Evolutionary conservation across 2,329 filamentous ascomycete species (phyloP), one percentile per base, ranked within the genome.

Genomic region (Diaporthe amygdali): DNA sequence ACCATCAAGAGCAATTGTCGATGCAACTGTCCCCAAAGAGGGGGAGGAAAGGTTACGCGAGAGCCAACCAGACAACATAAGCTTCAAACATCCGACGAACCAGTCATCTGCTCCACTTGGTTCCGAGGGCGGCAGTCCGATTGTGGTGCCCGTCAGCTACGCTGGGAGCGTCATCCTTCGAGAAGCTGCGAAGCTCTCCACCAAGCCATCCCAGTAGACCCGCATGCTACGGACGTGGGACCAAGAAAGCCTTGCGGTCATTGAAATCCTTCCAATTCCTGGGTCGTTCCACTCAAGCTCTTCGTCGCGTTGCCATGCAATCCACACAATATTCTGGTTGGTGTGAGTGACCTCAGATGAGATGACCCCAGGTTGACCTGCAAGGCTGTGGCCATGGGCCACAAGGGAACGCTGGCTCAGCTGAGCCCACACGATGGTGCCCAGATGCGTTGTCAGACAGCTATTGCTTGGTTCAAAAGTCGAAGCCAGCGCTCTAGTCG

Each of bases 361-460:
- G 27, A 47, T 30, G 59, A 25, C 41, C 59, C 20, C n/a, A 41
- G 20, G 25, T 34, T 15, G 56, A 63, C 22, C 20, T 46, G n/a
- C 41, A n/a, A 63, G 59, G 59, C 59, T 63, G 59, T 47, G 59
- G 25, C 34, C 59, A 63, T 63, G 59, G 27, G 15, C 59, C 41
- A 47, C 27, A 63, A 34, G n/a, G 27, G 27, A 20, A 22, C 10
- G 20, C 59, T 30, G 52, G 66, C 52, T 55, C 52, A 54, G 52
- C 39, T 59, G 52, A 51, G 41, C 49, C 52, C 22, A 30, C 32
- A 15, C 25, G 20, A 69, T 32, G 49, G 6, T 22, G 59, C 55
- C 56, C n/a, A 59, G 39, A 52, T 66, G 32, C 20, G 32, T 41
- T 47, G 51, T 54, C 41, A 22, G 30, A 49, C 44, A 41, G 30